Conservation (phyloP, 2,329 filamentous ascomycete species). For the Fonsecaea pugnacius region DNA sequence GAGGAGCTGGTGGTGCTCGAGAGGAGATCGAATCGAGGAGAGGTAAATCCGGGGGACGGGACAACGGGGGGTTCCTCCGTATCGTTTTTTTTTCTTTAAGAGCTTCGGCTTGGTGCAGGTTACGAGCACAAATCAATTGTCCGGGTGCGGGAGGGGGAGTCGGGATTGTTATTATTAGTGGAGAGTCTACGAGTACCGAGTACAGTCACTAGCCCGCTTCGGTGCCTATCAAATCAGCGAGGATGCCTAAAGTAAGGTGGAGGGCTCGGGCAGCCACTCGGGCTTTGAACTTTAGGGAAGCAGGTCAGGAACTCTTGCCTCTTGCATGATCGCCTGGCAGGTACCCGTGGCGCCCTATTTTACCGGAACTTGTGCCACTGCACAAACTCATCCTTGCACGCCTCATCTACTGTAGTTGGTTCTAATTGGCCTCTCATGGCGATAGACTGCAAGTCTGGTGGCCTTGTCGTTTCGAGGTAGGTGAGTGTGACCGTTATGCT, state of each 20-base stretch:
- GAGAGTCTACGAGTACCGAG: neutral
- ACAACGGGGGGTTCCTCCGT: conserved; percentile 1
- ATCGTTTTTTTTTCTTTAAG: conserved; percentile 1
- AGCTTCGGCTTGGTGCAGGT: neutral
- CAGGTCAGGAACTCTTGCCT: neutral
- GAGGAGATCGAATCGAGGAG: conserved; percentile 4
- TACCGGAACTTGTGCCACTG: neutral
- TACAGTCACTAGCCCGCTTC: neutral
- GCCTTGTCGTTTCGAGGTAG: neutral
- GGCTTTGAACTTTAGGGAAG: neutral
- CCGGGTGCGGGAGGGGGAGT: neutral
- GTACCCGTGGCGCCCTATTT: neutral
- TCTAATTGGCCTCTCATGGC: neutral
- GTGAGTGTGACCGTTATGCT: neutral
- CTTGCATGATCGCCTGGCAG: neutral
- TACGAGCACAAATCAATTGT: neutral
- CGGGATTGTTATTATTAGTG: neutral
- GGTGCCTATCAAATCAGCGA: neutral
- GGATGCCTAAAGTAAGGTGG: neutral
- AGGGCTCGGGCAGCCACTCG: neutral
- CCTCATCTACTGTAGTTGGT: neutral
- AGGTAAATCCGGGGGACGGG: conserved; percentile 22
- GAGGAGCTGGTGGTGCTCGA: neutral
- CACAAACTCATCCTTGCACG: neutral
- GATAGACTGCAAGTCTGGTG: neutral